These are phyloP conservation scores for Thermomyces lanuginosus DNA, from an alignment of 2,329 filamentous ascomycete genomes.

Conservation along the genomic window DNA sequence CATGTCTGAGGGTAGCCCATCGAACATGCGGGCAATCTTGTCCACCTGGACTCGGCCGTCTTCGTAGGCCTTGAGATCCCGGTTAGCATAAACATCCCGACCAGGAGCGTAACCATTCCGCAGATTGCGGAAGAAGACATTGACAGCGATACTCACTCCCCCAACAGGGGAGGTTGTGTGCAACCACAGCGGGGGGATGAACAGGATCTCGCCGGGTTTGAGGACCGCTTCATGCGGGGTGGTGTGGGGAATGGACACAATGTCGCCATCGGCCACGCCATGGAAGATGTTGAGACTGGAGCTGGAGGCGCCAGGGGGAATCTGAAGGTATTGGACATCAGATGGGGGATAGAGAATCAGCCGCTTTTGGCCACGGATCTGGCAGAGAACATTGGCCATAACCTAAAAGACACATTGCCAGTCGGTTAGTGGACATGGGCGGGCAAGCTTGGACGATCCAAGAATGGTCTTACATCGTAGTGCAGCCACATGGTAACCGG, in stretches of 20 bases:
- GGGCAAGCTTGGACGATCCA: no score
- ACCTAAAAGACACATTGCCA: conserved; percentile 35
- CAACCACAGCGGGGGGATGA: conserved; percentile 69
- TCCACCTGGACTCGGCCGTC: conserved; percentile 58
- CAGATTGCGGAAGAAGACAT: conserved; percentile 70
- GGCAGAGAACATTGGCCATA: conserved; percentile 74
- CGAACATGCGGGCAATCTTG: conserved; percentile 37
- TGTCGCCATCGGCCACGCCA: conserved; percentile 23
- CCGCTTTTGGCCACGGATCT: conserved; percentile 56
- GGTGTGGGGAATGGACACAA: conserved; percentile 43
- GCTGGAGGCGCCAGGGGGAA: conserved; percentile 63
- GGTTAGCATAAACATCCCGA: conserved; percentile 74
- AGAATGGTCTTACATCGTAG: conserved; percentile 54
- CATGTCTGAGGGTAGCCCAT: conserved; percentile 46
- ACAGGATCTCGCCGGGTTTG: conserved; percentile 57
- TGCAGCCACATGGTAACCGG: conserved; percentile 78
- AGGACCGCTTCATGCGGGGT: conserved; percentile 53
- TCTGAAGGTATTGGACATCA: conserved; percentile 52
- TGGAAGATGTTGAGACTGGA: conserved; percentile 59
- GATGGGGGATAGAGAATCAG: conserved; percentile 63
- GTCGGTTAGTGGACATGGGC: no score
- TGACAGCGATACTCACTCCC: conserved; percentile 60
- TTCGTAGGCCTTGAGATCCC: conserved; percentile 71
- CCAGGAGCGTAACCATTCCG: conserved; percentile 52
- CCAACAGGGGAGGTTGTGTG: conserved; percentile 42